phyloP scores from a whole-genome alignment of 106 monocot genomes.

The Apostasia shenzhenica region DNA sequence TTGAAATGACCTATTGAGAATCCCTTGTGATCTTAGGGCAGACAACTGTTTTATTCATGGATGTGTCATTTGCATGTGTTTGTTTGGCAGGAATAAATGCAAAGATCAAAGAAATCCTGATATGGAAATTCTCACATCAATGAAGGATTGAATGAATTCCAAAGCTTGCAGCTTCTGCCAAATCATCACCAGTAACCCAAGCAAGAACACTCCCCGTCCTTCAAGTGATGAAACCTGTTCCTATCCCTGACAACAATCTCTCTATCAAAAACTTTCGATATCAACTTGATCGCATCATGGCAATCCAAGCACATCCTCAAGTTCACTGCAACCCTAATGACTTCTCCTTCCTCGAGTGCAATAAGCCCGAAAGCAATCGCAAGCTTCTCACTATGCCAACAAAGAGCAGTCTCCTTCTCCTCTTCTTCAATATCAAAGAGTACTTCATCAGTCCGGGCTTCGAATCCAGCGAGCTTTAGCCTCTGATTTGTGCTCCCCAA shows the following conservation, averaged over 20 bases:
- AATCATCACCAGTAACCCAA: constrained; percentile 30
- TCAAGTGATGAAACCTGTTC: constrained; percentile 45
- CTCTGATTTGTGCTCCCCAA: constrained; percentile 27
- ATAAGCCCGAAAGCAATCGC: constrained; percentile 42
- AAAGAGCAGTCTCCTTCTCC: constrained; percentile 42
- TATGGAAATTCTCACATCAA: too few relatives aligned
- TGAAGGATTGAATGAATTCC: neutral
- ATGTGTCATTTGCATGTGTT: too few relatives aligned
- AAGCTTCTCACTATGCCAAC: constrained; percentile 42
- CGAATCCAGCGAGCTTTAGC: constrained; percentile 29
- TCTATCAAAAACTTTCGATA: constrained; percentile 30
- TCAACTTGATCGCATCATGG: constrained; percentile 30
- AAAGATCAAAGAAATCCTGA: too few relatives aligned
- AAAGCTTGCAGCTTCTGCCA: neutral
- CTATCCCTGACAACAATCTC: constrained; percentile 42
- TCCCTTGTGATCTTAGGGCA: too few relatives aligned
- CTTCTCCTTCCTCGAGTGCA: constrained; percentile 7
- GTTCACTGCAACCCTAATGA: constrained; percentile 41
- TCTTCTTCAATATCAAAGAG: constrained; percentile 48
- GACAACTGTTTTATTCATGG: too few relatives aligned
- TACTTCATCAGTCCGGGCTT: constrained; percentile 26
- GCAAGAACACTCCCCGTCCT: constrained; percentile 34
- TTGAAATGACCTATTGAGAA: too few relatives aligned
- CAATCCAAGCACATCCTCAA: constrained; percentile 42
- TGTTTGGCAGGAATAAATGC: too few relatives aligned